Evolutionary conservation across 2,329 filamentous ascomycete genomes (phyloP), one percentile per base, ranked within the genome.

Genomic region (Alternaria brassicae): DNA sequence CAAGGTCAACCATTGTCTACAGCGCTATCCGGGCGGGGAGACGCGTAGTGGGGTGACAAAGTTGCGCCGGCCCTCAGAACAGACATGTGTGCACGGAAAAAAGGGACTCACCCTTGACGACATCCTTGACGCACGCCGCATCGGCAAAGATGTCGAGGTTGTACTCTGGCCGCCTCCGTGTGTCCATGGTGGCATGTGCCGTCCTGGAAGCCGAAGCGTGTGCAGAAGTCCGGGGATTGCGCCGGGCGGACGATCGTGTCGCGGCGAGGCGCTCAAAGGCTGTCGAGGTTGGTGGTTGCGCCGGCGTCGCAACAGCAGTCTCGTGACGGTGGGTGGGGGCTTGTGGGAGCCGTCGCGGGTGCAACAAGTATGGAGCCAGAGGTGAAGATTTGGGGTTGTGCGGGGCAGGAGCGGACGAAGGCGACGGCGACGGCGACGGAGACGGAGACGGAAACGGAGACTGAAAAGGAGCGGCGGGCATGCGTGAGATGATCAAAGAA

Each of bases 91-190:
- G 52, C 53, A 32, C 25, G n/a, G 13, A 27, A 12, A 39, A 27
- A 21, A 44, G n/a, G 47, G 63, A 81, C 66, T 69, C 77, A 93
- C 93, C 94, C 88, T 94, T 93, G 63, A 98, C 89, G 55, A 98
- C 90, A 76, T 98, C 94, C 78, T 91, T 92, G 67, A 97, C 92
- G 55, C 91, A 95, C 41, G 88, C 87, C 51, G 92, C 91, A 80
- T 98, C 95, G 59, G 93, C 91, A 77, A 97, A 96, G 74, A 96
- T 89, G 77, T 97, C 93, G 76, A 99, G 87, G 68, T 91, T 92
- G 81, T 96, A 97, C 80, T 97, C 93, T 71, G 92, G 92, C 59
- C 91, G 88, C 70, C 82, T 82, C 77, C 85, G 84, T 77, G 83
- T 83, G 70, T 90, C 88, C 88, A 90, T 90, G 61, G 21, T 74